Conservation (phyloP, 164 flowering plant genomes). For the grape (Vitis vinifera) region DNA sequence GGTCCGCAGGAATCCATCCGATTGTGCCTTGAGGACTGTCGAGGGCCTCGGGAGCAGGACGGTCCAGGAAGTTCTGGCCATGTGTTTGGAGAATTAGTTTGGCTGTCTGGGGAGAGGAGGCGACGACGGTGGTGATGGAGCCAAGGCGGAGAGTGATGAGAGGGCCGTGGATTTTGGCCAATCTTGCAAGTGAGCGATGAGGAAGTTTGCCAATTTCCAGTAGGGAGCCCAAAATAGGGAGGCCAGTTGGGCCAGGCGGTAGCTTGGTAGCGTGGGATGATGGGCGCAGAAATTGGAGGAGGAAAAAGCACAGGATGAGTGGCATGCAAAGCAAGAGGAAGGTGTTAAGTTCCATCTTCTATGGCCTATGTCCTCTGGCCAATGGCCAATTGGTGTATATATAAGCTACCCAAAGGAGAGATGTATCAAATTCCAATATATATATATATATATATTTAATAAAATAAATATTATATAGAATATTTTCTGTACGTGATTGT, state of each 20-base stretch:
- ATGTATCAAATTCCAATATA: no score
- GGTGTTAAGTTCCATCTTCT: neutral
- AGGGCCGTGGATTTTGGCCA: slow-evolving; percentile 24
- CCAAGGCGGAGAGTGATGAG: slow-evolving; percentile 31
- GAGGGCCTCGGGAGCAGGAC: slow-evolving; percentile 21
- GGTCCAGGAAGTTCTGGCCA: slow-evolving; percentile 24
- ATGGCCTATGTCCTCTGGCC: no score
- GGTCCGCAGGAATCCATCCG: slow-evolving; percentile 23
- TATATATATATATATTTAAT: no score
- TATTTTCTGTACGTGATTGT: no score
- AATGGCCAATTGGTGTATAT: no score
- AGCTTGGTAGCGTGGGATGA: neutral
- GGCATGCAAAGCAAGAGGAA: neutral
- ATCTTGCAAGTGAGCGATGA: slow-evolving; percentile 13
- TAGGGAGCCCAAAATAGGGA: slow-evolving; percentile 29
- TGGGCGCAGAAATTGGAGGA: neutral
- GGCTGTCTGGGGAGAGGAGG: slow-evolving; percentile 25
- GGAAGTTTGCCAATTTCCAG: slow-evolving; percentile 23
- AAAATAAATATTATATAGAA: no score
- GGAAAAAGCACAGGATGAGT: neutral
- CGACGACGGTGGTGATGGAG: slow-evolving; percentile 21
- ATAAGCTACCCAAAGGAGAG: no score
- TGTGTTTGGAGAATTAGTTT: slow-evolving; percentile 23
- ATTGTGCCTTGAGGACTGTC: slow-evolving; percentile 14
- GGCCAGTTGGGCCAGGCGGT: slow-evolving; percentile 31